These are phyloP conservation scores for Trichoderma virens DNA, from an alignment of 495 filamentous ascomycete species.

Conservation along the genomic window DNA sequence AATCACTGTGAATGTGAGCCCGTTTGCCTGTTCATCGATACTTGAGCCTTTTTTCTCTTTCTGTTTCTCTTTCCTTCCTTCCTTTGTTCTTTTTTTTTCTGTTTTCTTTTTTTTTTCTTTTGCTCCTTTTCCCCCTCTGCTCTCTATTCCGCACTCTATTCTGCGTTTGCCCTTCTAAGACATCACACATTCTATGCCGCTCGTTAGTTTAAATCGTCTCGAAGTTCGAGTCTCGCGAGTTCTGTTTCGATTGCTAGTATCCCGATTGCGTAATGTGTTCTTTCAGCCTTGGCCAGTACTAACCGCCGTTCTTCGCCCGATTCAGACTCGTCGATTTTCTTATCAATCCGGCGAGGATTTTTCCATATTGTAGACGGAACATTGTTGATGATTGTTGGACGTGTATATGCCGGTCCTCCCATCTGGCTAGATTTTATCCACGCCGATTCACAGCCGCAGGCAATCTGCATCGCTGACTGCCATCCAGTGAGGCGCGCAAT, in stretches of 20 bases:
- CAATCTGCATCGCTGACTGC: conserved; percentile 72
- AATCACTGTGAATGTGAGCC: not conserved
- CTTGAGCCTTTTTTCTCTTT: not conserved
- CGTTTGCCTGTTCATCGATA: not conserved
- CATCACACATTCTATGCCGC: conserved; percentile 9
- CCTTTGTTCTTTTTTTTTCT: not conserved
- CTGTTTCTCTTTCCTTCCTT: not conserved
- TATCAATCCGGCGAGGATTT: conserved; percentile 33
- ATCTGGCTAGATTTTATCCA: conserved; percentile 67
- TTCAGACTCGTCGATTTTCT: conserved; percentile 27
- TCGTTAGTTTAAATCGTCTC: conserved; percentile 12
- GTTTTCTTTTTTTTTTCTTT: not conserved
- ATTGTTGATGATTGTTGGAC: conserved; percentile 29
- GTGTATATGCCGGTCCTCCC: conserved; percentile 68
- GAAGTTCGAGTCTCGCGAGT: conserved; percentile 39
- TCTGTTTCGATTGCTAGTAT: conserved; percentile 45
- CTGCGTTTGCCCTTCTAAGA: conserved; percentile 16
- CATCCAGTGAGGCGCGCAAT: conserved; percentile 79
- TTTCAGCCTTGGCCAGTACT: conserved; percentile 40
- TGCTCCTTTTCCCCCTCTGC: not conserved
- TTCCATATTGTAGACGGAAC: conserved; percentile 32
- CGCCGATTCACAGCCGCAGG: conserved; percentile 70
- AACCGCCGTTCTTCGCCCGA: conserved; percentile 25
- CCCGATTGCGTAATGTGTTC: conserved; percentile 46
- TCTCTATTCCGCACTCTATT: conserved; percentile 2